Evolutionary conservation across 805 yeast genomes (phyloP).

Genomic region (Ogataea polymorpha): DNA sequence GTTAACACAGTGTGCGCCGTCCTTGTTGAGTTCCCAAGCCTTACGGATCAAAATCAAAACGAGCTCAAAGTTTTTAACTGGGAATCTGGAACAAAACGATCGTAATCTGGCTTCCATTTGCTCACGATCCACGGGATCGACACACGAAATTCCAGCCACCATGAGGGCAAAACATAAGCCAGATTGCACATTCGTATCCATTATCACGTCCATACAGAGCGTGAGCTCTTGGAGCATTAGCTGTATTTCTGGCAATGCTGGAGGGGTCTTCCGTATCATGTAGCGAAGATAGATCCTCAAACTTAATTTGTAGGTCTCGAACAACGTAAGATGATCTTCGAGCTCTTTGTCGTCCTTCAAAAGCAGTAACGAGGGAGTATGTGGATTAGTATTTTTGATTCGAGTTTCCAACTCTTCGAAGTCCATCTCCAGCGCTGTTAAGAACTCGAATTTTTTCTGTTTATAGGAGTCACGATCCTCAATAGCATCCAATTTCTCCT

Average conservation of each 20-base stretch:
- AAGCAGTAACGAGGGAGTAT: slow-evolving; percentile 13
- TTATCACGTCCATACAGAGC: slow-evolving; percentile 14
- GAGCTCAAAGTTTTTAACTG: slow-evolving; percentile 33
- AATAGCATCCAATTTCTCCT: not conserved
- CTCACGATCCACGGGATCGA: slow-evolving; percentile 20
- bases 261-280: slow-evolving; percentile 17
- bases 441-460: slow-evolving; percentile 6
- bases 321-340: slow-evolving; percentile 33
- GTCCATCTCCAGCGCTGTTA: slow-evolving; percentile 5
- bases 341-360: slow-evolving; percentile 25
- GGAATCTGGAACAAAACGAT: slow-evolving; percentile 27
- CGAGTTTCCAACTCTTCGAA: slow-evolving; percentile 11
- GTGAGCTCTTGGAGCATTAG: slow-evolving; percentile 14
- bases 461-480: not conserved
- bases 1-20: slow-evolving; percentile 33
- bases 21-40: slow-evolving; percentile 34
- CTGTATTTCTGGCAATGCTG: slow-evolving; percentile 23
- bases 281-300: slow-evolving; percentile 20
- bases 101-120: slow-evolving; percentile 24
- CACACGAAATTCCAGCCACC: slow-evolving; percentile 29
- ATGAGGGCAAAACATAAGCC: slow-evolving; percentile 36
- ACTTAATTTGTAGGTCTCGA: slow-evolving; percentile 30
- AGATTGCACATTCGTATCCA: slow-evolving; percentile 18
- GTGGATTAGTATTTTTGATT: slow-evolving; percentile 18
- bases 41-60: slow-evolving; percentile 31